phyloP scores from a whole-genome alignment of 148 eudicot genomes.

The Salicornia ramosissima region DNA sequence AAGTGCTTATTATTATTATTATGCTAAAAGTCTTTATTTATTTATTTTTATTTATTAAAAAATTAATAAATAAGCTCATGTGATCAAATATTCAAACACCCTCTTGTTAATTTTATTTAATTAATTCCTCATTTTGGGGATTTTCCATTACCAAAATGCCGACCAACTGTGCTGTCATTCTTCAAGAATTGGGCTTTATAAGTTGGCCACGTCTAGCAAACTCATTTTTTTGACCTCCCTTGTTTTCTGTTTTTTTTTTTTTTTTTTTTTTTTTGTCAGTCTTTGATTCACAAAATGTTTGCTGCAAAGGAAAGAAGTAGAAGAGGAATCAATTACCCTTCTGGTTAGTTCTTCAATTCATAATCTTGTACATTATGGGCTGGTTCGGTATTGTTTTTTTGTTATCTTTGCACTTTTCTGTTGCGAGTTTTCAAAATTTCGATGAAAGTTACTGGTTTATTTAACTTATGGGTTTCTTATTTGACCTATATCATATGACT shows the following conservation, averaged over 20 bases:
- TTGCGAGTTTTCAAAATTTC: too few species aligned
- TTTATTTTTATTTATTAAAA: too few species aligned
- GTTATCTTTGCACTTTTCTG: too few species aligned
- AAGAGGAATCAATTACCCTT: slow-evolving; percentile 30
- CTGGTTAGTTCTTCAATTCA: slow-evolving; percentile 31
- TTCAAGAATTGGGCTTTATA: slow-evolving; percentile 21
- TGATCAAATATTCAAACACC: slow-evolving; percentile 3
- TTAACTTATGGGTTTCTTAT: too few species aligned
- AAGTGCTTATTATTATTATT: too few species aligned
- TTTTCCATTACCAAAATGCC: slow-evolving; percentile 13
- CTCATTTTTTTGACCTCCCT: slow-evolving; percentile 19
- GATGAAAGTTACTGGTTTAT: too few species aligned
- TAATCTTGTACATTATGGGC: too few species aligned
- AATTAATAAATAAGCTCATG: neutral
- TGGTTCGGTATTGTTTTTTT: too few species aligned
- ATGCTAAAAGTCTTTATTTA: too few species aligned
- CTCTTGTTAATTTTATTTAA: slow-evolving; percentile 1
- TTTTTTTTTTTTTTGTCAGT: slow-evolving; percentile 28
- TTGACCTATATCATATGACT: too few species aligned
- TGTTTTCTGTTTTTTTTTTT: too few species aligned
- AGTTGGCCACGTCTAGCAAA: slow-evolving; percentile 15
- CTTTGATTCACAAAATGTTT: slow-evolving; percentile 46
- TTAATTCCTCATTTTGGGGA: slow-evolving; percentile 22
- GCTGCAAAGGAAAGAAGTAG: slow-evolving; percentile 32
- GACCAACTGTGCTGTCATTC: slow-evolving; percentile 25